Base-by-base conservation (phyloP, 139 green algal species). In the Trebouxia sp. region DNA sequence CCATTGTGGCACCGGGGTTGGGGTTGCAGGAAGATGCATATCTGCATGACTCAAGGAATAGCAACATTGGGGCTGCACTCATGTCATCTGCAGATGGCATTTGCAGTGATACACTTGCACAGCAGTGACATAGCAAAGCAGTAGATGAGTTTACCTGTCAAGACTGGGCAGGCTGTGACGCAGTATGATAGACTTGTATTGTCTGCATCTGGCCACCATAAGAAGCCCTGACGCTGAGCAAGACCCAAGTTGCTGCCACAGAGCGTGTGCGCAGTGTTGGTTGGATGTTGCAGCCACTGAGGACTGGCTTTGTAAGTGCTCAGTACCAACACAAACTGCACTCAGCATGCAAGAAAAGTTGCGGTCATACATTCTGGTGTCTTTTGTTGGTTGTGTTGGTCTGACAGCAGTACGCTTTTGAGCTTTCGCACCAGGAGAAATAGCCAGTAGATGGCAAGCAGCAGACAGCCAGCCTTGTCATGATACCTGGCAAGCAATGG, bases 221-320 rank as follows among this genome's bases (percentile, higher is more conserved):
- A 28, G 30, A 56, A 77, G 5, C 41, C 41, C 11, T 72, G 32
- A 30, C n/a, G 11, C 39, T 77, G 69, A 53, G 69, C 69, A 41
- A 32, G 10, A 37, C 43, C 43, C 9, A 51, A 32, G 24, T 51
- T 28, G 37, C 41, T 77, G 69, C 69, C 69, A 56, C 69, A 77
- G 12, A 77, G 24, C 28, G n/a, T 51, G 41, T 77, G 41, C 6
- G 24, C 69, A 17, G 69, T 56, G n/a, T 77, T 77, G 38, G 69
- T 24, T 56, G 69, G 69, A 53, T 77, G 69, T 24, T 77, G 69
- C 69, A 77, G 41, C 69, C 69, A 77, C 69, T 56, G 69, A 26
- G 42, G 69, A 35, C 62, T 72, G 14, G 62, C 37, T 45, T 43
- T 72, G 62, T 43, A 72, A 35, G 62, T 37, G 32, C 62, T 72